Conservation (phyloP, 352 stramenopile genomes). For the Pythium biforme region DNA sequence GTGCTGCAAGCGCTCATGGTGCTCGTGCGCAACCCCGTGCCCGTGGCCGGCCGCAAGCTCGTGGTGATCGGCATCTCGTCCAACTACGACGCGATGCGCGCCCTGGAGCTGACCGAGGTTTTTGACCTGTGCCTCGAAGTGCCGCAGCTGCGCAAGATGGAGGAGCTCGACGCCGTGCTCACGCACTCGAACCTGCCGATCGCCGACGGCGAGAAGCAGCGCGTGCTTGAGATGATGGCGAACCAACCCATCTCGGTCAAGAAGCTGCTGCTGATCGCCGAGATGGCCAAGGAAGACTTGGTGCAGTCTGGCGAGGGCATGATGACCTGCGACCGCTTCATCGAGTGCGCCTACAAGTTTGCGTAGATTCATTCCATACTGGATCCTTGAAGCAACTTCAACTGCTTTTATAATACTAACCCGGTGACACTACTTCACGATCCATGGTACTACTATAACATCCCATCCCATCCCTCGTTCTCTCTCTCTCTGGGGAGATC, state of each 20-base stretch:
- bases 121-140: conserved; percentile 95
- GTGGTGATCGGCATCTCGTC: conserved; percentile 96
- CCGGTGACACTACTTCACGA: conserved; percentile 1
- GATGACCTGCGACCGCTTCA: conserved; percentile 76
- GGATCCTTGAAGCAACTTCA: too few species aligned
- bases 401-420: conserved; percentile 18
- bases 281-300: conserved; percentile 95
- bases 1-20: conserved; percentile 99
- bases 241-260: conserved; percentile 97
- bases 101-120: conserved; percentile 92
- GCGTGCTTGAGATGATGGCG: conserved; percentile 69
- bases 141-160: conserved; percentile 87
- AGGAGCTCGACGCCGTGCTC: conserved; percentile 88
- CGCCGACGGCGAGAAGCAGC: conserved; percentile 55
- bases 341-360: conserved; percentile 86
- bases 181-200: conserved; percentile 81
- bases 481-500: conserved; percentile 1
- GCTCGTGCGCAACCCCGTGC: conserved; percentile 96
- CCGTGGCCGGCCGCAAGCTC: conserved; percentile 92
- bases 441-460: background rate
- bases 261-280: conserved; percentile 95
- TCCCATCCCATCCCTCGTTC: background rate
- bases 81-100: conserved; percentile 89
- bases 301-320: conserved; percentile 55
- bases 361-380: too few species aligned